Base-by-base conservation (phyloP, 495 filamentous ascomycete species). In the Hamigera avellanea region DNA sequence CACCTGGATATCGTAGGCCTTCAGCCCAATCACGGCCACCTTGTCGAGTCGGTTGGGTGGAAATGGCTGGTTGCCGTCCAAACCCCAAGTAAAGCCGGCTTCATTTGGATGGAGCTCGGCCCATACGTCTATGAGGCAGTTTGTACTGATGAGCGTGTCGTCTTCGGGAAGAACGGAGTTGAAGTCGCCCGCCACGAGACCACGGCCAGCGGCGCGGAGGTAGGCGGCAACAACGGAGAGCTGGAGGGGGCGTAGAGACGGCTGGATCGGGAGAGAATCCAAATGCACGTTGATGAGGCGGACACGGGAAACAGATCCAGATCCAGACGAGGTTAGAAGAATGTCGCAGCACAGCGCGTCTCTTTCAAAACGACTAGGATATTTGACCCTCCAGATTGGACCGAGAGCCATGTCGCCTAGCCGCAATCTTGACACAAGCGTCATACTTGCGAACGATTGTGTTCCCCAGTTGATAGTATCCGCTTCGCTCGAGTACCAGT, bases 101-200 rank as follows among this genome's bases (percentile, higher is more conserved):
- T 50, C 41, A 2, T 36, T 33, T 0, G 45, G 42, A 13, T 25
- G 39, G 19, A 55, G 43, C 14, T 32, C 30, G 1, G 1, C 28
- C 52, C 52, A 52, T 10, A 26, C 41, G 44, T 55, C 52, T 14
- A 35, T 33, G 13, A 55, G 36, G 17, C 32, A 23, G 31, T 45
- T 55, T 6, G 28, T 19, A 14, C 27, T 32, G 2, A 52, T 3
- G 26, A 52, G 41, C 2, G n/a, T 25, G 7, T 19, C 14, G 28
- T 55, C 52, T 18, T 52, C 46, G 1, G 41, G 38, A 13, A 55
- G 33, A 10, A 52, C 46, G n/a, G 52, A 43, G 26, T 55, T 52
- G 28, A 55, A 52, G 31, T 55, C 52, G 18, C 52, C 52, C 7
- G 52, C 52, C 8, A 52, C 43, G 1, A 55, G 29, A 2, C 52